A percentile compares a stretch with the other conserved stretches of the same genome.
Evolutionary conservation across 208 protist genomes (phyloP).

Genomic region (Acanthamoeba triangularis): DNA sequence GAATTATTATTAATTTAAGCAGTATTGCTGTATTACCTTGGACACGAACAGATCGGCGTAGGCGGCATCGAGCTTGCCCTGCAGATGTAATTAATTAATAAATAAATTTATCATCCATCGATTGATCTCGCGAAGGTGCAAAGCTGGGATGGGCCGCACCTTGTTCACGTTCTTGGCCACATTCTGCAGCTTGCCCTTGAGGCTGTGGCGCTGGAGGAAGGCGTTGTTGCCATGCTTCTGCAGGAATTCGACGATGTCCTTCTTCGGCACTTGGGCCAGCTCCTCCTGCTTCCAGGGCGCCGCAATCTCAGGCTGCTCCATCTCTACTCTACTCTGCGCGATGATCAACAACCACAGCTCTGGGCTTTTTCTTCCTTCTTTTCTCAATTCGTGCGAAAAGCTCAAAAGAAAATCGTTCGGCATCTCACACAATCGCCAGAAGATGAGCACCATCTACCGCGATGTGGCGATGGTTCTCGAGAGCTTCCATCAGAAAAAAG

Average conservation of each 20-base stretch:
- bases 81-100: neutral
- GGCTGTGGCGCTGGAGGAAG: slow-evolving; percentile 36
- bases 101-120: neutral
- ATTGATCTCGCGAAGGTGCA: neutral
- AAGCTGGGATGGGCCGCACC: neutral
- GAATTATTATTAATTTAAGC: no score
- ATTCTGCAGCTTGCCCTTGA: slow-evolving; percentile 35
- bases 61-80: slow-evolving; percentile 35
- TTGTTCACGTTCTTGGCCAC: slow-evolving; percentile 45
- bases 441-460: slow-evolving; percentile 4
- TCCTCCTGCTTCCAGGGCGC: slow-evolving; percentile 25
- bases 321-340: neutral
- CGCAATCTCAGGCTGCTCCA: slow-evolving; percentile 34
- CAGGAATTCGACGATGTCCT: slow-evolving; percentile 56
- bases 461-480: neutral
- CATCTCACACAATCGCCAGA: neutral
- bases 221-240: slow-evolving; percentile 40
- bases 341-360: neutral
- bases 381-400: neutral
- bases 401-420: neutral
- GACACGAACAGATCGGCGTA: slow-evolving; percentile 36
- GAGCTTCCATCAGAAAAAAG: neutral
- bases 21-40: neutral
- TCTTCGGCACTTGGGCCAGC: slow-evolving; percentile 40
- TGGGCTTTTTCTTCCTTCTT: neutral